phyloP scores from a whole-genome alignment of 768 basidiomycete species.

The Lyophyllum atratum region DNA sequence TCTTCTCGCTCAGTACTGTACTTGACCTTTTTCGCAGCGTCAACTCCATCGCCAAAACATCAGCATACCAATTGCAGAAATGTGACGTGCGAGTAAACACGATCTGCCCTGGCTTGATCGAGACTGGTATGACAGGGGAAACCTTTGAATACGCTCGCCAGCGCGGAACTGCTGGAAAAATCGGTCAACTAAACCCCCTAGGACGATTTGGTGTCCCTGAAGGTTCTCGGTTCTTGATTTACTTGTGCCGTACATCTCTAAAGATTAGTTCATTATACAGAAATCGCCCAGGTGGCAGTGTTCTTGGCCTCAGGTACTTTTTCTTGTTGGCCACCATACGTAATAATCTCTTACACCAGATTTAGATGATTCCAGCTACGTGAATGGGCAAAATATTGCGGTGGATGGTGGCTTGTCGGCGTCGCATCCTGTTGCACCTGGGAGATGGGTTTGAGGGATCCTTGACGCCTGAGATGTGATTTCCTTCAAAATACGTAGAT shows the following conservation, averaged over 20 bases:
- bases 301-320: constrained; percentile 83
- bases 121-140: constrained; percentile 87
- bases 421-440: constrained; percentile 79
- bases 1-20: background rate
- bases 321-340: background rate
- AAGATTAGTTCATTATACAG: constrained; percentile 38
- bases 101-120: constrained; percentile 90
- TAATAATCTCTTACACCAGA: background rate
- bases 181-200: constrained; percentile 85
- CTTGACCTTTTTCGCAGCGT: constrained; percentile 50
- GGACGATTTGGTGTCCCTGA: constrained; percentile 81
- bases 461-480: background rate
- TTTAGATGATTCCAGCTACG: constrained; percentile 85
- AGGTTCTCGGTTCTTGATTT: constrained; percentile 45
- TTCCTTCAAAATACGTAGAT: background rate
- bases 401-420: constrained; percentile 87
- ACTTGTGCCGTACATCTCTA: background rate
- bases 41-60: constrained; percentile 84
- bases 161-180: constrained; percentile 70
- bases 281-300: constrained; percentile 83
- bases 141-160: constrained; percentile 78
- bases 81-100: constrained; percentile 87
- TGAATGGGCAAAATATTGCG: constrained; percentile 86
- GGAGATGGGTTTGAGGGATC: constrained; percentile 59
- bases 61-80: constrained; percentile 76